Conservation (phyloP, 2,329 filamentous ascomycete species). For the Colletotrichum tanaceti region DNA sequence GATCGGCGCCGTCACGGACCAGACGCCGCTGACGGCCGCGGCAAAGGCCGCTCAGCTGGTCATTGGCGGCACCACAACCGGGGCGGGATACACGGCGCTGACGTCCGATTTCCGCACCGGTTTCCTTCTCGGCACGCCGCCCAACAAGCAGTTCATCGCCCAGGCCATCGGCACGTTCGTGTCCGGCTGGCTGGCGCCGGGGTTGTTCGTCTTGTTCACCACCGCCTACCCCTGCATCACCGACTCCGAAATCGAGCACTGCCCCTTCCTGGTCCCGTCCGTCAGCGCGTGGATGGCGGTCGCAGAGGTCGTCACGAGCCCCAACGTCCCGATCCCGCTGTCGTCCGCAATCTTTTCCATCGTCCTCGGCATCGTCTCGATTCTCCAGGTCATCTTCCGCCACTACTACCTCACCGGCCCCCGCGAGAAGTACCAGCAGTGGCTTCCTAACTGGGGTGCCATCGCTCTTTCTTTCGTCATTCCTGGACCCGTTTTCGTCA, state of each 20-base stretch:
- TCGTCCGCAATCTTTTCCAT: conserved; percentile 69
- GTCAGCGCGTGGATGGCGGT: conserved; percentile 72
- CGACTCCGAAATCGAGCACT: conserved; percentile 56
- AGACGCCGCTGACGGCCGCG: conserved; percentile 73
- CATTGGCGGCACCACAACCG: conserved; percentile 67
- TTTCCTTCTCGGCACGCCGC: conserved; percentile 69
- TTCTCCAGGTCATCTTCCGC: conserved; percentile 63
- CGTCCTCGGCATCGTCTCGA: conserved; percentile 63
- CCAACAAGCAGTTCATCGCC: conserved; percentile 69
- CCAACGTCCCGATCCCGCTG: conserved; percentile 64
- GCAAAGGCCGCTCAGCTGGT: conserved; percentile 75
- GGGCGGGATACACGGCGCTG: conserved; percentile 60
- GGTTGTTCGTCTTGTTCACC: conserved; percentile 70
- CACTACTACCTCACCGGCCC: conserved; percentile 66
- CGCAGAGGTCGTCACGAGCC: conserved; percentile 69
- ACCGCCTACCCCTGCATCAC: conserved; percentile 73
- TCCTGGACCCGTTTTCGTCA: conserved; percentile 66
- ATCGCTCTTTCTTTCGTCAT: conserved; percentile 70
- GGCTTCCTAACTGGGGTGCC: conserved; percentile 72
- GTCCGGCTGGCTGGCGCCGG: conserved; percentile 69
- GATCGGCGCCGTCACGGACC: conserved; percentile 69
- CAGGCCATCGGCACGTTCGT: conserved; percentile 68
- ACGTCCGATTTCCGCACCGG: conserved; percentile 70
- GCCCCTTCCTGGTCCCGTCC: conserved; percentile 67
- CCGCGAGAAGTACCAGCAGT: conserved; percentile 65